phyloP scores from a whole-genome alignment of 1,284 basidiomycete species.

The Volvariella volvacea region DNA sequence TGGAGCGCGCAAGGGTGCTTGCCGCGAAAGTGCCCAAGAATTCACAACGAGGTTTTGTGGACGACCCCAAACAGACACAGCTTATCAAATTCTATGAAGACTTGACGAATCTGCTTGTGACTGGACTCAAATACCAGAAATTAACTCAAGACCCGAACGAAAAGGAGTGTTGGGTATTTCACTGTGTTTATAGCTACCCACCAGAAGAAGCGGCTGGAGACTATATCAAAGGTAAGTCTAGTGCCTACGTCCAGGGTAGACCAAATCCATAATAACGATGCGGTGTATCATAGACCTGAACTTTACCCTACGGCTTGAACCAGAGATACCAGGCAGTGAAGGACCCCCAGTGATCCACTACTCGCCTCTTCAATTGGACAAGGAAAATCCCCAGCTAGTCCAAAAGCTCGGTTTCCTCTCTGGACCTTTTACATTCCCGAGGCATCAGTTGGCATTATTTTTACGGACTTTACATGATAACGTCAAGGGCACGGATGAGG shows the following conservation, averaged over 20 bases:
- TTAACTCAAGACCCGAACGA: constrained; percentile 21
- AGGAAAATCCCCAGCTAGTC: constrained; percentile 47
- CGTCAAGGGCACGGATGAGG: constrained; percentile 31
- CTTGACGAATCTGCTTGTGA: constrained; percentile 49
- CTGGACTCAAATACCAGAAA: constrained; percentile 37
- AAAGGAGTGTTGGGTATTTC: constrained; percentile 39
- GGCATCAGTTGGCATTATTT: constrained; percentile 59
- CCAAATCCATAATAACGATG: neutral
- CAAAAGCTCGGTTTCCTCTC: constrained; percentile 54
- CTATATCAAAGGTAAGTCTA: constrained; percentile 32
- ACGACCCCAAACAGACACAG: constrained; percentile 46
- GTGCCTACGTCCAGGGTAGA: no score
- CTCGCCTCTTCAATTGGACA: constrained; percentile 55
- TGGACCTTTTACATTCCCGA: constrained; percentile 58
- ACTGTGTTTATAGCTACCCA: constrained; percentile 45
- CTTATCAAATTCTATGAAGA: constrained; percentile 56
- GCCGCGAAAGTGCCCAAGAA: constrained; percentile 29
- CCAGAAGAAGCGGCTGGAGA: constrained; percentile 26
- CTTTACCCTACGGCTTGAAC: constrained; percentile 49
- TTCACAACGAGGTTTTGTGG: constrained; percentile 22
- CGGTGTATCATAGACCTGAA: constrained; percentile 38
- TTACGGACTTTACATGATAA: constrained; percentile 47
- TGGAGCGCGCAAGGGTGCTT: constrained; percentile 48
- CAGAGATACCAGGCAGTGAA: constrained; percentile 17
- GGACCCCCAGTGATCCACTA: constrained; percentile 45